Evolutionary conservation across 805 yeast species (phyloP).

Genomic region (Saturnispora mendoncae): DNA sequence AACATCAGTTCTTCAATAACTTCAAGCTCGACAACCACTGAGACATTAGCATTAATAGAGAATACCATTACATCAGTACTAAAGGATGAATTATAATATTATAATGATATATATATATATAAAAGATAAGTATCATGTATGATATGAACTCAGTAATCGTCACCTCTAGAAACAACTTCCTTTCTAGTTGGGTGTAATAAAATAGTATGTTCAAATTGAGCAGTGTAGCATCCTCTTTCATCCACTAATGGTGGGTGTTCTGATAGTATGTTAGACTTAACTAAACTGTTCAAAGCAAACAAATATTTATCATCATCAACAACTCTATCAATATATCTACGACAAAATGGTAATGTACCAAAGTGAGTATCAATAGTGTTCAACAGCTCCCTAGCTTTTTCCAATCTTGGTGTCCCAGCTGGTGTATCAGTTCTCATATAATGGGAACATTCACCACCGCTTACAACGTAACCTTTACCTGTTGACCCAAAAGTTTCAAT

Average conservation of each 20-base stretch:
- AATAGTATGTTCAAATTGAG: conserved; percentile 93
- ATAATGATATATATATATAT: not conserved
- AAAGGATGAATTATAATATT: conserved; percentile 12
- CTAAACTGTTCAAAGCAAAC: conserved; percentile 76
- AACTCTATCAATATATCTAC: conserved; percentile 78
- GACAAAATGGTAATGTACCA: conserved; percentile 94
- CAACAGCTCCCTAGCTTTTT: conserved; percentile 62
- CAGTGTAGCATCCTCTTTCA: conserved; percentile 78
- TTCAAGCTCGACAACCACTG: not conserved
- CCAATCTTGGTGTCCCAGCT: conserved; percentile 43
- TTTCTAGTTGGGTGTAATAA: conserved; percentile 83
- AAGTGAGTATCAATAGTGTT: conserved; percentile 68
- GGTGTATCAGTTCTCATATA: conserved; percentile 61
- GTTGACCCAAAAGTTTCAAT: conserved; percentile 98
- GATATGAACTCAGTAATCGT: conserved; percentile 54
- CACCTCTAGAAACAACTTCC: conserved; percentile 93
- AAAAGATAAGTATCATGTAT: too few species aligned
- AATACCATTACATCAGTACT: not conserved
- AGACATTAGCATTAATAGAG: not conserved
- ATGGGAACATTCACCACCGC: conserved; percentile 91
- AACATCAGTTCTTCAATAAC: not conserved
- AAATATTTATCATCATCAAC: conserved; percentile 87
- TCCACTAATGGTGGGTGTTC: conserved; percentile 94
- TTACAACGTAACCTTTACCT: conserved; percentile 82
- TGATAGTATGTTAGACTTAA: conserved; percentile 76